Evolutionary conservation across 345 rosid genomes (phyloP).

Genomic region (Geranium rotundifolium): DNA sequence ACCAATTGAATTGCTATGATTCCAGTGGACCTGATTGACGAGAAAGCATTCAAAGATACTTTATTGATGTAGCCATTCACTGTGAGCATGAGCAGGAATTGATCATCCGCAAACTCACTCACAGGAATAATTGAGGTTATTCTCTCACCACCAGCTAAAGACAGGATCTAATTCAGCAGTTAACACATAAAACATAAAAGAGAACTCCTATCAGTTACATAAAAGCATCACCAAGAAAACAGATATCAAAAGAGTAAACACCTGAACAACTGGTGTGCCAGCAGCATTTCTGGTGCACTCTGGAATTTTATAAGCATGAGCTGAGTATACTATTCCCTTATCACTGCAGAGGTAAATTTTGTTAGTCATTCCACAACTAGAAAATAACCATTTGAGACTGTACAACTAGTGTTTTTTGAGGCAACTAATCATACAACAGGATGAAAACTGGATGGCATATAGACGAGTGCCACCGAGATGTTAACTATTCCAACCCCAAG

Average conservation of each 20-base stretch:
- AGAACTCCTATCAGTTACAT: constrained; percentile 10
- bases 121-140: constrained; percentile 93
- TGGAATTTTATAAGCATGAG: constrained; percentile 91
- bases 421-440: no score
- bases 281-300: constrained; percentile 85
- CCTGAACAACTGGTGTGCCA: constrained; percentile 91
- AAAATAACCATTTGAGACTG: background rate
- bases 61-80: constrained; percentile 93
- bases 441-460: no score
- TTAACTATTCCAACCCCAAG: no score
- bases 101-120: constrained; percentile 69
- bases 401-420: no score
- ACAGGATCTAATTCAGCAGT: constrained; percentile 57
- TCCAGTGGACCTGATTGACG: constrained; percentile 90
- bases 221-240: background rate
- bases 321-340: constrained; percentile 79
- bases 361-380: no score
- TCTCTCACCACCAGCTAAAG: constrained; percentile 87
- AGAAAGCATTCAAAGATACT: constrained; percentile 70
- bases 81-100: constrained; percentile 83
- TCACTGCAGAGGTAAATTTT: constrained; percentile 41
- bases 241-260: constrained; percentile 15
- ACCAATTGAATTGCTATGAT: constrained; percentile 96
- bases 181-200: constrained; percentile 11
- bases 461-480: no score